Percentiles rank a stretch among this genome's conserved stretches.
phyloP scores from a whole-genome alignment of 148 eudicot genomes.

The Cornus suecica region DNA sequence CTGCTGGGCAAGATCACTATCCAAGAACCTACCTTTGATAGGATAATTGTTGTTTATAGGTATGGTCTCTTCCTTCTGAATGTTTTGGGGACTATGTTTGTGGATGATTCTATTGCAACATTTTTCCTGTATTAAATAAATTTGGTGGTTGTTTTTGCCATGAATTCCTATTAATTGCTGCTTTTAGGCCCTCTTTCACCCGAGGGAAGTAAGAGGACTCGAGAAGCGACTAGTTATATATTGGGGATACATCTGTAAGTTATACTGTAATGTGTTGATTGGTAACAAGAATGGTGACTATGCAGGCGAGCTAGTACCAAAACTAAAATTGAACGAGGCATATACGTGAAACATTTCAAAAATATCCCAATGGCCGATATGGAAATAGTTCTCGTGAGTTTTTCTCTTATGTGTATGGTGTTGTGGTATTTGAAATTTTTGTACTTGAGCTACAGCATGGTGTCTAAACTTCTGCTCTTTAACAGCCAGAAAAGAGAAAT shows the following conservation, averaged over 20 bases:
- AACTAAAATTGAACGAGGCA: conserved; percentile 67
- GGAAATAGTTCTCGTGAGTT: conserved; percentile 90
- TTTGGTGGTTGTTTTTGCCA: not conserved
- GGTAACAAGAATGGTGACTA: not conserved
- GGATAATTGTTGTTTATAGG: conserved; percentile 98
- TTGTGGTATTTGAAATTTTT: not conserved
- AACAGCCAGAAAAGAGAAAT: conserved; percentile 94
- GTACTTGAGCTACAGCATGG: not conserved
- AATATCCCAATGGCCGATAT: conserved; percentile 98
- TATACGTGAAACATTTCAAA: conserved; percentile 90
- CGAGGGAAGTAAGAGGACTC: not conserved
- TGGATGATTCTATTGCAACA: conserved; percentile 5
- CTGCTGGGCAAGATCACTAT: conserved; percentile 72
- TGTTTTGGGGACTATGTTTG: not conserved
- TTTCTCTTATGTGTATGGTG: conserved; percentile 2
- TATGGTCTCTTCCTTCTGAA: conserved; percentile 19
- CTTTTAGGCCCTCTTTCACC: not conserved
- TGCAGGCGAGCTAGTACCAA: conserved; percentile 64
- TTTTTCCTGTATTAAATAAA: not conserved
- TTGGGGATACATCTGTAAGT: not conserved
- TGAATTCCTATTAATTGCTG: not conserved
- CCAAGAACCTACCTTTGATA: conserved; percentile 97
- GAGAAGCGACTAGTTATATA: not conserved
- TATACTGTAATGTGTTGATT: not conserved
- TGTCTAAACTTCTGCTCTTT: not conserved